A percentile compares a stretch with the other conserved stretches of the same genome.
phyloP scores from a whole-genome alignment of 140 eudicot species.

The Flaveria floridana region DNA sequence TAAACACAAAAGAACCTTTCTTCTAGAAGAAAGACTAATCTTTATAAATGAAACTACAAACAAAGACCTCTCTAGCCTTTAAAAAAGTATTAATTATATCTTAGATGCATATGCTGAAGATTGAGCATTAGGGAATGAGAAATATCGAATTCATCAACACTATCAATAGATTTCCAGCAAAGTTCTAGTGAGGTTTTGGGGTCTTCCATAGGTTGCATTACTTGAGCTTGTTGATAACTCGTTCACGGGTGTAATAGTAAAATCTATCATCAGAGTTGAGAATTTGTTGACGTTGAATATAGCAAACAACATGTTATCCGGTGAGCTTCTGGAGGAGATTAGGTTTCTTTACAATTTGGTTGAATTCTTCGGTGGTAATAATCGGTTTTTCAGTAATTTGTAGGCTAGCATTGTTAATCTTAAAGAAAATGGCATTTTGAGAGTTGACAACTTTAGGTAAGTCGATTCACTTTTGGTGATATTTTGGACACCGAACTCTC shows the following conservation, averaged over 20 bases:
- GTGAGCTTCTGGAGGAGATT: constrained; percentile 57
- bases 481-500: too few relatives aligned
- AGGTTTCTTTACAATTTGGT: constrained; percentile 48
- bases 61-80: too few relatives aligned
- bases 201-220: constrained; percentile 61
- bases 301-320: constrained; percentile 55
- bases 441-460: too few relatives aligned
- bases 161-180: constrained; percentile 45
- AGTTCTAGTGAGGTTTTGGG: constrained; percentile 75
- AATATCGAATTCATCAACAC: too few relatives aligned
- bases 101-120: too few relatives aligned
- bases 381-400: constrained; percentile 45
- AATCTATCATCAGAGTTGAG: constrained; percentile 60
- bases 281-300: constrained; percentile 57
- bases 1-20: too few relatives aligned
- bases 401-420: constrained; percentile 54
- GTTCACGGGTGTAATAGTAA: constrained; percentile 56
- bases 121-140: too few relatives aligned
- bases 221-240: constrained; percentile 63
- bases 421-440: not conserved
- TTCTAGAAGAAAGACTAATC: too few relatives aligned
- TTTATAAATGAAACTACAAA: too few relatives aligned
- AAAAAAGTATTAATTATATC: too few relatives aligned
- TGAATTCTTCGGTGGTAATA: constrained; percentile 49
- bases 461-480: too few relatives aligned